Conservation (phyloP, 345 rosid genomes). For the Salix exigua region DNA sequence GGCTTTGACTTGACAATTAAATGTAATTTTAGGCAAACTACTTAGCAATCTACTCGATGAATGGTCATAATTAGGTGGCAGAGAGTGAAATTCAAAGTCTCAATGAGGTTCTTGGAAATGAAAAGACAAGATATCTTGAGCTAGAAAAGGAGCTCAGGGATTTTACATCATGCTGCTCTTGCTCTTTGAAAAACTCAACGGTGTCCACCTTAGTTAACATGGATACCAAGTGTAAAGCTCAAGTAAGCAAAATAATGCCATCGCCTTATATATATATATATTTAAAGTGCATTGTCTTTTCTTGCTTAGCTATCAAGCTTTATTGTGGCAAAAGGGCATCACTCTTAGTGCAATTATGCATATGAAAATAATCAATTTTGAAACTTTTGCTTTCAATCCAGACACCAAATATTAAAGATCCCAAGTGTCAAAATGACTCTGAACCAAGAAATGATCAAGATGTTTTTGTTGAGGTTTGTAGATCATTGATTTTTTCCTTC, state of each 20-base stretch:
- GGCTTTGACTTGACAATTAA: background rate
- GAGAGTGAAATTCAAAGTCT: constrained; percentile 54
- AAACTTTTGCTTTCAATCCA: background rate
- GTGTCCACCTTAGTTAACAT: constrained; percentile 22
- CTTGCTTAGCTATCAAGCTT: background rate
- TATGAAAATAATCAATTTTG: background rate
- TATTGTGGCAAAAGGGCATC: background rate
- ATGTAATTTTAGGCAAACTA: constrained; percentile 5
- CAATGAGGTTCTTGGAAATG: constrained; percentile 43
- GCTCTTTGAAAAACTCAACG: constrained; percentile 24
- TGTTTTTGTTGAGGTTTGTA: background rate
- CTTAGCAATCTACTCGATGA: background rate
- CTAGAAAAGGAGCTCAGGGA: constrained; percentile 51
- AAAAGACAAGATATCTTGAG: constrained; percentile 43
- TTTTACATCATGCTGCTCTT: constrained; percentile 46
- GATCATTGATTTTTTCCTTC: background rate
- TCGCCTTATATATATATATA: background rate
- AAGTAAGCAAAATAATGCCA: background rate
- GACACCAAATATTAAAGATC: background rate
- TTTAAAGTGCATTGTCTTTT: background rate
- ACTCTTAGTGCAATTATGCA: background rate
- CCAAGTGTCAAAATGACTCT: background rate
- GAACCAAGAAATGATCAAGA: background rate
- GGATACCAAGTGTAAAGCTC: constrained; percentile 21
- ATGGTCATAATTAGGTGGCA: constrained; percentile 47